phyloP scores from a whole-genome alignment of 192 early-diverging fungal species.

The Backusella sp. region DNA sequence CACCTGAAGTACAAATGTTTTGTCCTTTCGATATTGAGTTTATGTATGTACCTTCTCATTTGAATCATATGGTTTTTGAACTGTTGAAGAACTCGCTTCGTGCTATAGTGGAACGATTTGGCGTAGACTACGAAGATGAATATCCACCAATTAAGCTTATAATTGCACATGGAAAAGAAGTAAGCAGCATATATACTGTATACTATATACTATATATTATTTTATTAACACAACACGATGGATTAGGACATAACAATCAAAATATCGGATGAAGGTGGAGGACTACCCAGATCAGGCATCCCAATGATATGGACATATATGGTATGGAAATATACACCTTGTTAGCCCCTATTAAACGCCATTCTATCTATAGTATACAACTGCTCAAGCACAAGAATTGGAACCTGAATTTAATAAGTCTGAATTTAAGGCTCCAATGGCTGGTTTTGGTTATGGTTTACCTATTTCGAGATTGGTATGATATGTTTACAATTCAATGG shows the following conservation, averaged over 20 bases:
- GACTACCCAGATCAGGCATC: conserved; percentile 85
- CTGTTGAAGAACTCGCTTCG: conserved; percentile 94
- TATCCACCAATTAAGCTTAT: conserved; percentile 93
- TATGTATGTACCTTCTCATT: conserved; percentile 95
- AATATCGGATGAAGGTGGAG: conserved; percentile 92
- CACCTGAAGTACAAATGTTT: conserved; percentile 74
- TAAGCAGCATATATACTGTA: conserved; percentile 10
- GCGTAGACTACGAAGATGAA: conserved; percentile 70
- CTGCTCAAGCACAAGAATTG: conserved; percentile 66
- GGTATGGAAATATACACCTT: conserved; percentile 27
- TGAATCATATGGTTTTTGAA: conserved; percentile 98
- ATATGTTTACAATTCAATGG: neutral
- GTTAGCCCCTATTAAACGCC: neutral
- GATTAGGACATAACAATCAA: conserved; percentile 93
- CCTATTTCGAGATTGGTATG: conserved; percentile 72
- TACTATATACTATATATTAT: neutral
- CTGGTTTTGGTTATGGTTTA: conserved; percentile 92
- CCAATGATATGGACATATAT: conserved; percentile 95
- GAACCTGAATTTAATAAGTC: conserved; percentile 73
- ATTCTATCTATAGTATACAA: conserved; percentile 53
- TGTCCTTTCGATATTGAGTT: conserved; percentile 81
- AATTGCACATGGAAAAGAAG: conserved; percentile 80
- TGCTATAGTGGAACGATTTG: conserved; percentile 89
- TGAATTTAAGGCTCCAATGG: conserved; percentile 77
- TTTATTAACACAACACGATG: neutral